Conservation (phyloP, 306 rosid genomes). For the Trichosanthes cucumerina region DNA sequence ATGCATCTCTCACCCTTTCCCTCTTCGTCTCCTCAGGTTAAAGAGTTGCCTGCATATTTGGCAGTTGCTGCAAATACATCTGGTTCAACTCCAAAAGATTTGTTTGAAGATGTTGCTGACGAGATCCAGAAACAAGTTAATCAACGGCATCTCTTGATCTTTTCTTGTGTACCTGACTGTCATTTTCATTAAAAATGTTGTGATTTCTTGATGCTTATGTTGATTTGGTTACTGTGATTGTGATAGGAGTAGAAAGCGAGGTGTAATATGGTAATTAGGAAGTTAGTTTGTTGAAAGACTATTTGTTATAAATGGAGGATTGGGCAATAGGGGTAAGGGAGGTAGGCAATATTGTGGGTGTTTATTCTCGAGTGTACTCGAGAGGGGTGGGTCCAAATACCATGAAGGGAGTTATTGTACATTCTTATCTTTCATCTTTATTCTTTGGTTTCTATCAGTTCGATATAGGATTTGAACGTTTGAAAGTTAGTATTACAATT, state of each 20-base stretch:
- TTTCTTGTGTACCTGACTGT: slow-evolving; percentile 1
- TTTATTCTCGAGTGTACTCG: not conserved
- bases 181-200: not conserved
- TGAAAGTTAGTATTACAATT: not conserved
- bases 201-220: not conserved
- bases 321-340: not conserved
- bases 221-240: not conserved
- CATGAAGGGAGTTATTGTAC: not conserved
- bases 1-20: not conserved
- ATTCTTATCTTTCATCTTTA: not conserved
- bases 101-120: slow-evolving; percentile 80
- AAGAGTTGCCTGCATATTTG: slow-evolving; percentile 60
- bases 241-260: not conserved
- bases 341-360: not conserved
- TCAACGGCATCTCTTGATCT: slow-evolving; percentile 14
- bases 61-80: slow-evolving; percentile 78
- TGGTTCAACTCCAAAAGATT: slow-evolving; percentile 84
- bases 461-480: not conserved
- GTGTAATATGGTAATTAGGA: not conserved
- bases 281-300: not conserved
- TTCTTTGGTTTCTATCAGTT: not conserved
- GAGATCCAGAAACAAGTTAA: slow-evolving; percentile 79
- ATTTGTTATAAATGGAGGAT: not conserved
- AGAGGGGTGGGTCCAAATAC: not conserved
- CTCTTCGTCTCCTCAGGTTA: slow-evolving; percentile 32